These are phyloP conservation scores for Beauveria australis DNA, from an alignment of 2,329 filamentous ascomycete genomes.

Conservation along the genomic window DNA sequence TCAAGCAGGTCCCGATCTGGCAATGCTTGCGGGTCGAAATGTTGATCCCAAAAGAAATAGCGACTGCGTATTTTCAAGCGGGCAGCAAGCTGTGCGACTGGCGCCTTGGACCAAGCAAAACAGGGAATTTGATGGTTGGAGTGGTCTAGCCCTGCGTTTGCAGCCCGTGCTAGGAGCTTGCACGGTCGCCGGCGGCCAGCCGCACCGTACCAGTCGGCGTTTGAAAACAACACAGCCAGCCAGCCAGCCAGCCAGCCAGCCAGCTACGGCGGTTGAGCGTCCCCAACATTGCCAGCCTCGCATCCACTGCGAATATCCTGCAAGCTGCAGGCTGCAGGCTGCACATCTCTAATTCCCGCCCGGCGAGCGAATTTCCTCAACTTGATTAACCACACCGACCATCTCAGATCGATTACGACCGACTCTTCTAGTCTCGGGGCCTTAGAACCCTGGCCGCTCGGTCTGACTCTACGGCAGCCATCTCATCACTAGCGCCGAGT, in stretches of 20 bases:
- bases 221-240: neutral
- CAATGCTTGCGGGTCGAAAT: neutral
- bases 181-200: neutral
- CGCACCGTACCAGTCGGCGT: neutral
- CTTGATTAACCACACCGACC: neutral
- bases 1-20: neutral
- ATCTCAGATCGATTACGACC: neutral
- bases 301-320: neutral
- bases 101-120: neutral
- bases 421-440: neutral
- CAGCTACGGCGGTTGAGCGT: no score
- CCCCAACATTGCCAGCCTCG: no score
- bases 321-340: neutral
- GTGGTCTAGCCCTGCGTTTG: neutral
- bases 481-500: neutral
- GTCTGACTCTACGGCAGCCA: constrained; percentile 4
- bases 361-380: neutral
- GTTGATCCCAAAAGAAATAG: neutral
- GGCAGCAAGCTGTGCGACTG: neutral
- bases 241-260: no score
- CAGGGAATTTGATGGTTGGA: neutral
- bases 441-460: neutral
- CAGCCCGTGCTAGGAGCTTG: neutral
- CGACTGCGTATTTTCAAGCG: neutral
- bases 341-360: neutral